These are phyloP conservation scores for Dalechampia spathulata DNA, from an alignment of 441 rosid genomes.

Conservation along the genomic window DNA sequence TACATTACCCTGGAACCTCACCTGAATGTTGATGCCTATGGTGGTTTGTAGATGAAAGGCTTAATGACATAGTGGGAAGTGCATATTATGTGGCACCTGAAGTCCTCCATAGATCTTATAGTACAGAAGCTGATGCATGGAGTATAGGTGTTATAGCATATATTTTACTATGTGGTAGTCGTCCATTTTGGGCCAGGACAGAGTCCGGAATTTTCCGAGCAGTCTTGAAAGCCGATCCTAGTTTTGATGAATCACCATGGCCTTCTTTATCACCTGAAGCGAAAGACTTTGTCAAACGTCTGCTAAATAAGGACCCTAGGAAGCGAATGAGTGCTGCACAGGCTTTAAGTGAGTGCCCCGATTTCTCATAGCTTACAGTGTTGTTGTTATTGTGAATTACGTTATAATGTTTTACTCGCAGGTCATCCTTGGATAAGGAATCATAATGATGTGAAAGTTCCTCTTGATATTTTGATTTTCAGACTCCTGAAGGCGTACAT, in stretches of 20 bases:
- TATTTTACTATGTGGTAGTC: constrained; percentile 88
- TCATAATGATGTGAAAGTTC: constrained; percentile 40
- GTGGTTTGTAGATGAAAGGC: constrained; percentile 63
- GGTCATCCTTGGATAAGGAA: constrained; percentile 93
- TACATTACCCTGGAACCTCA: constrained; percentile 10
- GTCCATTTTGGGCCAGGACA: constrained; percentile 97
- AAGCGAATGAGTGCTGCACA: constrained; percentile 91
- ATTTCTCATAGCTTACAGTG: constrained; percentile 10
- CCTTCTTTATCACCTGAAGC: constrained; percentile 75
- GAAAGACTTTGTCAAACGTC: constrained; percentile 76
- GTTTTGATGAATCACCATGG: constrained; percentile 86
- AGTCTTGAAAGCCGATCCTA: constrained; percentile 82
- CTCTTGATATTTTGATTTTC: constrained; percentile 72
- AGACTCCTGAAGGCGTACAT: constrained; percentile 71
- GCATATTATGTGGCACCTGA: constrained; percentile 98
- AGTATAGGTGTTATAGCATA: constrained; percentile 92
- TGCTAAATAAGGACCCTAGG: constrained; percentile 77
- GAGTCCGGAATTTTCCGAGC: constrained; percentile 95
- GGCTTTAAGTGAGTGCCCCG: constrained; percentile 65
- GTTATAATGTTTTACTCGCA: constrained; percentile 22
- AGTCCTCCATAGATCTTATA: constrained; percentile 88
- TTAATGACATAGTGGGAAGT: constrained; percentile 98
- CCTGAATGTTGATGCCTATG: constrained; percentile 6
- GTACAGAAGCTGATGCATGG: constrained; percentile 97
- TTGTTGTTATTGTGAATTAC: constrained; percentile 10